phyloP scores from a whole-genome alignment of 2,329 filamentous ascomycete genomes.

The Penicillium sp. region DNA sequence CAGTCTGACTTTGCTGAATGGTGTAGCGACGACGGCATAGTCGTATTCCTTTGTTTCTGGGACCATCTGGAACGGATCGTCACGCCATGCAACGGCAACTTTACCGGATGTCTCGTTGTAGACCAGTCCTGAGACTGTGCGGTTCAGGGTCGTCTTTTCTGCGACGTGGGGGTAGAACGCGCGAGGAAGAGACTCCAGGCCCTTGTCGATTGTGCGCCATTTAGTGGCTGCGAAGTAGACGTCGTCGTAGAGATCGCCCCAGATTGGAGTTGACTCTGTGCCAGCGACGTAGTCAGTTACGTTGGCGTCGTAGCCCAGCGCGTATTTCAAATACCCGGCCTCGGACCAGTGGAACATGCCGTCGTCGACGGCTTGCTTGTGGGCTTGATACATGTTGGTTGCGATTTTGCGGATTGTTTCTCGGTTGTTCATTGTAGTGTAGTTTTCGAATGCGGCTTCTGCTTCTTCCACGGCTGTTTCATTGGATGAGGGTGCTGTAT shows the following conservation, averaged over 20 bases:
- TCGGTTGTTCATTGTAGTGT: slow-evolving; percentile 27
- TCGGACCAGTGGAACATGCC: slow-evolving; percentile 65
- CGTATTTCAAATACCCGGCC: slow-evolving; percentile 60
- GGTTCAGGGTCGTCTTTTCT: slow-evolving; percentile 56
- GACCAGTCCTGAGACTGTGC: slow-evolving; percentile 56
- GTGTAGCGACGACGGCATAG: slow-evolving; percentile 64
- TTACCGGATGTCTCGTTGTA: slow-evolving; percentile 53
- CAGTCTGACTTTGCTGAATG: slow-evolving; percentile 62
- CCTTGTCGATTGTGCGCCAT: slow-evolving; percentile 65
- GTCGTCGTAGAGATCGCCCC: slow-evolving; percentile 55
- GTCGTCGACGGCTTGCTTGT: slow-evolving; percentile 53
- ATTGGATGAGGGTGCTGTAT: slow-evolving; percentile 36
- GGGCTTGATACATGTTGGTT: slow-evolving; percentile 47
- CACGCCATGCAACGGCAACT: slow-evolving; percentile 59
- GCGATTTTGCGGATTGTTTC: slow-evolving; percentile 32
- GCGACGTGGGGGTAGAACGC: slow-evolving; percentile 63
- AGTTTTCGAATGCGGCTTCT: slow-evolving; percentile 38
- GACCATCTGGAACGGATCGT: slow-evolving; percentile 36
- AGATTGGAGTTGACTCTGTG: slow-evolving; percentile 45
- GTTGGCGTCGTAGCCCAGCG: slow-evolving; percentile 54
- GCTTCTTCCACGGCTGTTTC: slow-evolving; percentile 40
- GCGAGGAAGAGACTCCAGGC: slow-evolving; percentile 57
- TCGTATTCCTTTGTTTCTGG: slow-evolving; percentile 57
- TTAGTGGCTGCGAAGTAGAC: slow-evolving; percentile 60
- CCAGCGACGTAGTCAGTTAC: slow-evolving; percentile 55